These are phyloP conservation scores for Cyberlindnera mississippiensis DNA, from an alignment of 805 yeast genomes.

Conservation along the genomic window DNA sequence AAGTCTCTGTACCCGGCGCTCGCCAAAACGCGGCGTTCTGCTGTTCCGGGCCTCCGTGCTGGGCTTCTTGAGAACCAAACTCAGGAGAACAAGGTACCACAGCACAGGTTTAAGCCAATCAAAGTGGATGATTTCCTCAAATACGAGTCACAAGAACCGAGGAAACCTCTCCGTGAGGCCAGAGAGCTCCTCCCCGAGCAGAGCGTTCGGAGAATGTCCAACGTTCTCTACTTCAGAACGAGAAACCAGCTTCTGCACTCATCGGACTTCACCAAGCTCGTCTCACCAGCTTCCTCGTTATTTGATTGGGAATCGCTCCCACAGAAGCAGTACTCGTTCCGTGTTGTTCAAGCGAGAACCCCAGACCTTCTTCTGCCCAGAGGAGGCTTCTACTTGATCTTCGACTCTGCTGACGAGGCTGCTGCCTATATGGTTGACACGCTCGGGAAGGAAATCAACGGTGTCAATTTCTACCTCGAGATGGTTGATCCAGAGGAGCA, in stretches of 20 bases:
- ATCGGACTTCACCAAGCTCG: constrained; percentile 38
- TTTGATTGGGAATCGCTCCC: constrained; percentile 27
- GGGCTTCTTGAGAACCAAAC: constrained; percentile 1
- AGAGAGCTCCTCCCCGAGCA: constrained; percentile 1
- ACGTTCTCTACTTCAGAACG: constrained; percentile 37
- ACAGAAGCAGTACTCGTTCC: constrained; percentile 21
- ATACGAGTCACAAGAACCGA: constrained; percentile 4
- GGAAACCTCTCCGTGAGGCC: constrained; percentile 7
- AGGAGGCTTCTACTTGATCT: constrained; percentile 51
- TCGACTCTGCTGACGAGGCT: constrained; percentile 45
- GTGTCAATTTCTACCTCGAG: constrained; percentile 41
- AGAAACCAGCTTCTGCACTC: constrained; percentile 35
- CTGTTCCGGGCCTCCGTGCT: constrained; percentile 2
- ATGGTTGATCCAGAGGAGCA: constrained; percentile 35
- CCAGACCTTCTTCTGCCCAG: constrained; percentile 40
- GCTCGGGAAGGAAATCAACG: constrained; percentile 44
- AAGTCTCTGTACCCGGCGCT: constrained; percentile 39
- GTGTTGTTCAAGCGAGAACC: constrained; percentile 47
- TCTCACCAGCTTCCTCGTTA: constrained; percentile 27
- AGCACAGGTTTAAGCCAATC: constrained; percentile 12
- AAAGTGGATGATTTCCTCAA: constrained; percentile 3
- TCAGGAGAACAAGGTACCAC: constrained; percentile 12
- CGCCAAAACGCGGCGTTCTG: constrained; percentile 25
- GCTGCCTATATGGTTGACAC: constrained; percentile 50
- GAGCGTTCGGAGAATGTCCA: constrained; percentile 19